Percentiles rank a stretch among this genome's conserved stretches.
These are phyloP conservation scores for Corymbia calophylla DNA, from an alignment of 441 rosid species.

Conservation along the genomic window DNA sequence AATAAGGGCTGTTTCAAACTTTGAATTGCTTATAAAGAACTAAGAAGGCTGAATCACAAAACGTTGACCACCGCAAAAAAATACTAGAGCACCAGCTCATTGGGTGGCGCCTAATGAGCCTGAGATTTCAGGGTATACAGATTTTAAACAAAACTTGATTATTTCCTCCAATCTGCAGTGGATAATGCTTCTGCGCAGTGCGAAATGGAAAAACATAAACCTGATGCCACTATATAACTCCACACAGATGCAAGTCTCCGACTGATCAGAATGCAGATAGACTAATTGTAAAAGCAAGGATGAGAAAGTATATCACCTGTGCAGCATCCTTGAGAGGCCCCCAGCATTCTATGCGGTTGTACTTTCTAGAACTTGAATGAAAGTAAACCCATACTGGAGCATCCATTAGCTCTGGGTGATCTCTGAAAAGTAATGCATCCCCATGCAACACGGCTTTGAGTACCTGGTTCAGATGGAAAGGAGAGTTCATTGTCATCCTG, in stretches of 20 bases:
- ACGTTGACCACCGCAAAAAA: neutral
- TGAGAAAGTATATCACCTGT: slow-evolving; percentile 24
- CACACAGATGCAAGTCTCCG: neutral
- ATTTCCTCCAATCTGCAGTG: neutral
- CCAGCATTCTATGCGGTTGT: slow-evolving; percentile 75
- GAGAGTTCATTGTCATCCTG: neutral
- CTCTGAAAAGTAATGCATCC: slow-evolving; percentile 51
- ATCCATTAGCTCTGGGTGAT: slow-evolving; percentile 63
- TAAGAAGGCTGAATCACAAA: neutral
- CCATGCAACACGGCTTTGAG: slow-evolving; percentile 66
- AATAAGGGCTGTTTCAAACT: neutral
- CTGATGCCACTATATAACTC: neutral
- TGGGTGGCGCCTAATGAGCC: neutral
- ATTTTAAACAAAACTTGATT: neutral
- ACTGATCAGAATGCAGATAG: neutral
- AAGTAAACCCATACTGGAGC: slow-evolving; percentile 73
- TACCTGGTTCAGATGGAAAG: slow-evolving; percentile 33
- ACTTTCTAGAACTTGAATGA: slow-evolving; percentile 60
- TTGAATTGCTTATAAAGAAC: neutral
- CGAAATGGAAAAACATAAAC: neutral
- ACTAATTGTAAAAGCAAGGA: neutral
- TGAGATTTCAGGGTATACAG: neutral
- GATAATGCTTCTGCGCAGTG: neutral
- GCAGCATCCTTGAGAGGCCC: slow-evolving; percentile 75
- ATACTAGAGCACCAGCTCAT: neutral